Evolutionary conservation across 352 stramenopile species (phyloP), one percentile per base, ranked within the genome.

Genomic region (Lagenidium giganteum): DNA sequence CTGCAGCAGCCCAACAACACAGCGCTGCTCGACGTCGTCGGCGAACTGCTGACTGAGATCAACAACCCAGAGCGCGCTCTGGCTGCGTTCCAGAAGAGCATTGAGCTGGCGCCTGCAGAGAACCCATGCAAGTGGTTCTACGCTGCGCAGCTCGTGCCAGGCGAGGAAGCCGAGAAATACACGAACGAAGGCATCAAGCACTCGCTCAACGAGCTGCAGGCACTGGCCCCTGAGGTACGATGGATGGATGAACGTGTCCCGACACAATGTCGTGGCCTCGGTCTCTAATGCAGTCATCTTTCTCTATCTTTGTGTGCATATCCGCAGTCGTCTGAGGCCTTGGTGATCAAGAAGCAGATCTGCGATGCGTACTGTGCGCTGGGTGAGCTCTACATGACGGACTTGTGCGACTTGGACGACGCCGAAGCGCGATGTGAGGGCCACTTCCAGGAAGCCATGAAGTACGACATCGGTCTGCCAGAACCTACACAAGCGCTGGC

Each of bases 321-420:
- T n/a, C n/a, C n/a, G n/a, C n/a, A n/a, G 42, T 61, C 67, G 24
- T 57, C 61, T 24, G 70, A 79, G 16, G 71, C 71, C 22, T 30
- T 65, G 8, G 51, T 62, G 13, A 53, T 86, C 21, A 81, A 81
- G 50, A 84, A 92, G 60, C 88, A 97, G 64, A 77, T 98, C 17
- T 95, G 87, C 36, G 77, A 87, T 38, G 92, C 89, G 26, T 95
- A 95, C 58, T 98, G 92, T 65, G 88, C 79, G 4, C 67, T 98
- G 17, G 88, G 83, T 8, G 95, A 98, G 67, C 77, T 98, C n/a
- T 98, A 97, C 62, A 86, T 98, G 71, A 98, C 93, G 21, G 93
- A 98, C 57, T 65, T 98, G 34, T 98, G 76, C 43, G 72, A 88
- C 51, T 54, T 79, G 48, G 58, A 88, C 37, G 82, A 97, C 51